A percentile compares a stretch with the other conserved stretches of the same genome.
phyloP scores from a whole-genome alignment of 1,284 basidiomycete genomes.

The Cutaneotrichosporon dermatis region DNA sequence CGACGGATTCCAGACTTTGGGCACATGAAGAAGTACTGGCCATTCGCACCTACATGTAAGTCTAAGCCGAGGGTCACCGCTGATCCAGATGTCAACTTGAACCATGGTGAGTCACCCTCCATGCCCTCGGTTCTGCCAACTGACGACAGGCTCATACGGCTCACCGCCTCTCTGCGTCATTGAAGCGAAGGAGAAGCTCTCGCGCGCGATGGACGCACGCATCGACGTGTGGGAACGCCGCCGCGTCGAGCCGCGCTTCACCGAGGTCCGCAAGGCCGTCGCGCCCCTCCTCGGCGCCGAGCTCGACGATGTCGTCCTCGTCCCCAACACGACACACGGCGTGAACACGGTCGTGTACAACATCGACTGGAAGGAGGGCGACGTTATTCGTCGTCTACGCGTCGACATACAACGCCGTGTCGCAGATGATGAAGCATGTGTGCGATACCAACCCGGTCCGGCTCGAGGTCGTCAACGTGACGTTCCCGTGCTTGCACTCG shows the following conservation, averaged over 20 bases:
- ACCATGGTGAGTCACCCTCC: constrained; percentile 54
- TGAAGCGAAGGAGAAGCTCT: constrained; percentile 53
- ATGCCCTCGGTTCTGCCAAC: not conserved
- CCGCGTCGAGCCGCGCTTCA: constrained; percentile 49
- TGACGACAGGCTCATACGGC: constrained; percentile 62
- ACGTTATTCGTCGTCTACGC: constrained; percentile 55
- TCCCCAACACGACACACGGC: constrained; percentile 62
- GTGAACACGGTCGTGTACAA: constrained; percentile 64
- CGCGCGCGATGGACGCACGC: constrained; percentile 56
- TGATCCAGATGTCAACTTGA: constrained; percentile 57
- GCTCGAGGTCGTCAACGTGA: constrained; percentile 55
- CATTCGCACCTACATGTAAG: constrained; percentile 55
- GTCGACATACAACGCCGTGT: constrained; percentile 64
- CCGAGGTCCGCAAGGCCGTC: constrained; percentile 53
- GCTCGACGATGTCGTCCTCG: constrained; percentile 62
- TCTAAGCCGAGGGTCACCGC: not conserved
- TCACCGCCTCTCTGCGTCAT: constrained; percentile 61
- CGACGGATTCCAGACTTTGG: constrained; percentile 54
- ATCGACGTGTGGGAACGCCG: constrained; percentile 63
- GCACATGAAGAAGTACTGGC: constrained; percentile 59
- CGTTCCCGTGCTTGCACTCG: constrained; percentile 62
- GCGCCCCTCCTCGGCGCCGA: constrained; percentile 61
- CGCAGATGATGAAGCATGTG: constrained; percentile 58
- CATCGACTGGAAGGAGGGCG: constrained; percentile 56
- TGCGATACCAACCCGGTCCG: constrained; percentile 58